Evolutionary conservation across 805 yeast species (phyloP).

Genomic region (Myxozyma sirexii): DNA sequence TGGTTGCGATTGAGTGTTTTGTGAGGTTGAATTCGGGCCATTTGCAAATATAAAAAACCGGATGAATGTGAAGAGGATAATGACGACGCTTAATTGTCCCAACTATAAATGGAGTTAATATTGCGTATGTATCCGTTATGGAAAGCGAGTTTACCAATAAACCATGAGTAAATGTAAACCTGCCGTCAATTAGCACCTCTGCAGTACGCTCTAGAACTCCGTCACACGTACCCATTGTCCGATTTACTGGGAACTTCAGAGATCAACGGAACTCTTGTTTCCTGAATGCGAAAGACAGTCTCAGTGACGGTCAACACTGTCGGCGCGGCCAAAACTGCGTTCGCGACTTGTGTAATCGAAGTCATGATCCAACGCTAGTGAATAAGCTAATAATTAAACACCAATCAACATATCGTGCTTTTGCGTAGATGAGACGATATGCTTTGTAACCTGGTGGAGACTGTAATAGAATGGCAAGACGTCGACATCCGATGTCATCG

Average conservation of each 20-base stretch:
- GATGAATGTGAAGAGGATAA: conserved; percentile 44
- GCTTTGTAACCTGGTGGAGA: too few species aligned
- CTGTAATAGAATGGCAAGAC: too few species aligned
- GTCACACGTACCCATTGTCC: conserved; percentile 1
- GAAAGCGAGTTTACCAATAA: too few species aligned
- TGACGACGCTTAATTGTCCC: conserved; percentile 48
- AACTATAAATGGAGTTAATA: too few species aligned
- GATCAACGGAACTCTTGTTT: conserved; percentile 2
- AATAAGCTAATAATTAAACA: neutral
- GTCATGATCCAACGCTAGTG: neutral
- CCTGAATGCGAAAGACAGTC: conserved; percentile 11
- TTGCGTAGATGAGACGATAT: too few species aligned
- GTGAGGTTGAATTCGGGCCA: conserved; percentile 20
- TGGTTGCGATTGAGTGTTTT: neutral
- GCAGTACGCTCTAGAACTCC: too few species aligned
- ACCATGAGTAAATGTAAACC: conserved; percentile 38
- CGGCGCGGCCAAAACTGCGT: neutral
- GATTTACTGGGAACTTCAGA: neutral
- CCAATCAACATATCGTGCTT: too few species aligned
- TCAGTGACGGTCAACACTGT: conserved; percentile 4
- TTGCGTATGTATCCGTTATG: too few species aligned
- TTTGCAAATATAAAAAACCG: conserved; percentile 49
- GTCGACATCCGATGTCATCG: neutral
- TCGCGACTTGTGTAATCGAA: neutral
- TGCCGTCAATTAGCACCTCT: neutral